A percentile compares a stretch with the other conserved stretches of the same genome.
Evolutionary conservation across 305 asterid species (phyloP).

Genomic region (Petunia hybrid): DNA sequence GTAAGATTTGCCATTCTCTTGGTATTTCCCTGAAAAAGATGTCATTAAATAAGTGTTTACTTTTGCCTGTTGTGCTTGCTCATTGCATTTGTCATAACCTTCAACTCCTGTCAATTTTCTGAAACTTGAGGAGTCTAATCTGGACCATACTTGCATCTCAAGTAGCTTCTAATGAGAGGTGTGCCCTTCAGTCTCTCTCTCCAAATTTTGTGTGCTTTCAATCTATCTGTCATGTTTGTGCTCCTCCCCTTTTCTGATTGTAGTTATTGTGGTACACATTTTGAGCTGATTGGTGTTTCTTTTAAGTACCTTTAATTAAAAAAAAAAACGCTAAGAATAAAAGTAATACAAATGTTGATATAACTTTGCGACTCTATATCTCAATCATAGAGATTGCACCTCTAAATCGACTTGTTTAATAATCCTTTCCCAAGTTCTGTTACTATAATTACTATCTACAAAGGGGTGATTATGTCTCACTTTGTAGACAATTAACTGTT

Average conservation of each 20-base stretch:
- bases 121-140: neutral
- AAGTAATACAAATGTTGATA: neutral
- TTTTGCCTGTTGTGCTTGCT: neutral
- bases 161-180: slow-evolving; percentile 27
- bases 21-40: neutral
- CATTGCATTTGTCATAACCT: neutral
- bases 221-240: neutral
- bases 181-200: neutral
- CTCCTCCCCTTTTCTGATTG: neutral
- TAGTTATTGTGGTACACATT: no score
- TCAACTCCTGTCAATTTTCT: neutral
- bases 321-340: neutral
- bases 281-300: no score
- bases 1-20: neutral
- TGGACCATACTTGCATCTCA: neutral
- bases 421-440: no score
- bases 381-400: neutral
- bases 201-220: neutral
- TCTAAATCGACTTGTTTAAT: neutral
- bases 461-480: neutral
- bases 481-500: neutral
- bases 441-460: no score
- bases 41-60: neutral
- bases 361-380: neutral
- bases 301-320: no score